Evolutionary conservation across 306 rosid species (phyloP).

Genomic region (Vachellia collinsii): DNA sequence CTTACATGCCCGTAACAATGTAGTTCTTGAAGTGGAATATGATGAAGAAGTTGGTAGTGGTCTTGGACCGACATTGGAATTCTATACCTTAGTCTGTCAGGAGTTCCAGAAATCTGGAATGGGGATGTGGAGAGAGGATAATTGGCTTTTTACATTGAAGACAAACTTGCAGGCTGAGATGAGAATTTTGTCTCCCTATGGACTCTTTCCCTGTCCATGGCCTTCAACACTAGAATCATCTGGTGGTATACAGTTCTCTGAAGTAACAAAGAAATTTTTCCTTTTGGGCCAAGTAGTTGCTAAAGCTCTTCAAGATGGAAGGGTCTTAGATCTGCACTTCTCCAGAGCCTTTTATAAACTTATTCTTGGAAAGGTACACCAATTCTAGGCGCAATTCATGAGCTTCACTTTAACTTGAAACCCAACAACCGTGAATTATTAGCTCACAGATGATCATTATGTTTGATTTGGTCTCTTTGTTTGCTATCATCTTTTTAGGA

Average conservation of each 20-base stretch:
- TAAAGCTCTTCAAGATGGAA: slow-evolving; percentile 92
- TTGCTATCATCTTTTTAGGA: slow-evolving; percentile 52
- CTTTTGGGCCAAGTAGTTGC: slow-evolving; percentile 92
- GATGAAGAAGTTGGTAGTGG: slow-evolving; percentile 98
- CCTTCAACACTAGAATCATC: slow-evolving; percentile 50
- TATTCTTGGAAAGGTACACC: slow-evolving; percentile 82
- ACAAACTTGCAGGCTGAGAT: slow-evolving; percentile 43
- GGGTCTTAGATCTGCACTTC: slow-evolving; percentile 90
- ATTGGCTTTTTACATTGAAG: slow-evolving; percentile 42
- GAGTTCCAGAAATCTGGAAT: slow-evolving; percentile 84
- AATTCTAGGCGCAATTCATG: slow-evolving; percentile 30
- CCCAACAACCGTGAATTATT: slow-evolving; percentile 25
- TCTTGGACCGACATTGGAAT: slow-evolving; percentile 98
- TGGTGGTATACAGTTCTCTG: slow-evolving; percentile 53
- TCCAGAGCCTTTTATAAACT: slow-evolving; percentile 90
- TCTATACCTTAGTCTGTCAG: slow-evolving; percentile 88
- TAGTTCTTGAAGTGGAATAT: slow-evolving; percentile 89
- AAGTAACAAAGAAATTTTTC: slow-evolving; percentile 67
- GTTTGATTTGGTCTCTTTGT: slow-evolving; percentile 30
- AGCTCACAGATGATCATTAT: slow-evolving; percentile 17
- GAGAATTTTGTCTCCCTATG: slow-evolving; percentile 54
- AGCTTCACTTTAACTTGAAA: slow-evolving; percentile 32
- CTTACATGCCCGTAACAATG: slow-evolving; percentile 66
- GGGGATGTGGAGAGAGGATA: slow-evolving; percentile 91
- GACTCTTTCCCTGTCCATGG: slow-evolving; percentile 95